Percentiles rank a stretch among this genome's conserved stretches.
These are phyloP conservation scores for Cryptomeria japonica DNA, from an alignment of 75 land plant species.

Conservation along the genomic window DNA sequence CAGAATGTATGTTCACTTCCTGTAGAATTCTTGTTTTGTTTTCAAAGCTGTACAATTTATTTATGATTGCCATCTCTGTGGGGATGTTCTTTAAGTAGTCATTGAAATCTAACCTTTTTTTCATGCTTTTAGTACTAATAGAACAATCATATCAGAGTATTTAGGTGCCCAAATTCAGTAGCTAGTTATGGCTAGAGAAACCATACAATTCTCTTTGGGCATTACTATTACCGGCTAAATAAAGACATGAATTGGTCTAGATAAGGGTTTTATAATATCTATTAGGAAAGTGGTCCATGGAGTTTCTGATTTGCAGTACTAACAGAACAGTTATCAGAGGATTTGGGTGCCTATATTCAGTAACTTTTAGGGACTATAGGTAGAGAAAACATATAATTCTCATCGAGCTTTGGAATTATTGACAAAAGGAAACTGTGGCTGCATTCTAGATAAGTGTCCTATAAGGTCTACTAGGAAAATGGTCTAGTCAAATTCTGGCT, in stretches of 20 bases:
- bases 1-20: conserved; percentile 31
- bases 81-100: neutral
- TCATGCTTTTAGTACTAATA: neutral
- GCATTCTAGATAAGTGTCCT: neutral
- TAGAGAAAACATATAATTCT: neutral
- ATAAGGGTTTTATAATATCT: neutral
- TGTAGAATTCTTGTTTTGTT: neutral
- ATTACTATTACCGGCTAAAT: neutral
- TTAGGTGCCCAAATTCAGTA: neutral
- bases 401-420: neutral
- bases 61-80: neutral
- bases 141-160: neutral
- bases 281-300: neutral
- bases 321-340: neutral
- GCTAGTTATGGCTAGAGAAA: neutral
- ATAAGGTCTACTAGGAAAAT: neutral
- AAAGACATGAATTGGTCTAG: neutral
- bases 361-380: neutral
- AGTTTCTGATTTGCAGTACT: neutral
- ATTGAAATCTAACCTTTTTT: neutral
- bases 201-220: neutral
- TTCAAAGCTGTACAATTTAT: neutral
- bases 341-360: neutral
- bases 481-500: neutral
- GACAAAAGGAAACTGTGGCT: neutral